phyloP scores from a whole-genome alignment of 164 flowering plant species.

The Akebia trifoliata region DNA sequence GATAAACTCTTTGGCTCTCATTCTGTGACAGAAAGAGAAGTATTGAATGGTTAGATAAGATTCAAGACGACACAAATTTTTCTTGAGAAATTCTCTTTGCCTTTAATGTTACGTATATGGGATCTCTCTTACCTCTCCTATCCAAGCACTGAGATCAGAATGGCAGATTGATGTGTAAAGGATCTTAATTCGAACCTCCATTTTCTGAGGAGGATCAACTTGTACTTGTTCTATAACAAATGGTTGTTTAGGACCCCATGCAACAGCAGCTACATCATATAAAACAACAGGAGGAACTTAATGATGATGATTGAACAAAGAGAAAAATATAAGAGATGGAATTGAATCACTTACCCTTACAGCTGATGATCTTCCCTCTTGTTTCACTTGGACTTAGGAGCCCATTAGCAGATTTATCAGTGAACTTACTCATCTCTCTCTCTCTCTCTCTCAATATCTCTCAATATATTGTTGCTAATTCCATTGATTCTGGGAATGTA shows the following conservation, averaged over 20 bases:
- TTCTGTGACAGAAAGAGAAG: constrained; percentile 21
- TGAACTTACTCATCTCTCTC: constrained; percentile 14
- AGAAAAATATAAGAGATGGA: background rate
- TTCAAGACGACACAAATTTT: too few species aligned
- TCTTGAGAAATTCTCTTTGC: too few species aligned
- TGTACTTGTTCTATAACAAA: constrained; percentile 48
- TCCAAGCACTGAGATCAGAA: constrained; percentile 65
- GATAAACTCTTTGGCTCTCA: constrained; percentile 48
- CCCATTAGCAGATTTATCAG: background rate
- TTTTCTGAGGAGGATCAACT: constrained; percentile 59
- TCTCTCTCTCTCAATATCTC: constrained; percentile 2
- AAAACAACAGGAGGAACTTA: constrained; percentile 1
- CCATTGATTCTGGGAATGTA: too few species aligned
- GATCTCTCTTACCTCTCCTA: constrained; percentile 69
- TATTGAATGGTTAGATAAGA: background rate
- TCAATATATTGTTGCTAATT: background rate
- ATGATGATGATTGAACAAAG: background rate
- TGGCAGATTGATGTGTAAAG: constrained; percentile 70
- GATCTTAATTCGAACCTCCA: constrained; percentile 63
- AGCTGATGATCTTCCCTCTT: constrained; percentile 41
- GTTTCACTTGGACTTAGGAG: constrained; percentile 14
- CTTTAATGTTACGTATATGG: too few species aligned
- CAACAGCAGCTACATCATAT: constrained; percentile 52
- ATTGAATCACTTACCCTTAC: constrained; percentile 34
- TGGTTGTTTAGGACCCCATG: constrained; percentile 44